These are phyloP conservation scores for Cladophialophora psammophila DNA, from an alignment of 2,329 filamentous ascomycete species.

Conservation along the genomic window DNA sequence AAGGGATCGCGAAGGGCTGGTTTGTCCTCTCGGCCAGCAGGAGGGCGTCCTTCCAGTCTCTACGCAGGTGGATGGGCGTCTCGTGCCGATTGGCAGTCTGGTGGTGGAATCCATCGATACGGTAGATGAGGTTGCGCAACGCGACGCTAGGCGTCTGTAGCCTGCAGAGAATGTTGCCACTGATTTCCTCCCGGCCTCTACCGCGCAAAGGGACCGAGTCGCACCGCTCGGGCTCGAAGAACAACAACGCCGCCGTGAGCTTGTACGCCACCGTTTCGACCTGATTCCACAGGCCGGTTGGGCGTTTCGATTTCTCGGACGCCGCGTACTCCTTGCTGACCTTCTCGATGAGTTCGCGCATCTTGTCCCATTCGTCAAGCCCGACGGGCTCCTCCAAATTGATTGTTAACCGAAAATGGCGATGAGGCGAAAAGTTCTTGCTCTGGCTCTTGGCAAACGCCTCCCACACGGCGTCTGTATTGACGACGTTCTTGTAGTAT, in stretches of 20 bases:
- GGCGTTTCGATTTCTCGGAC: neutral
- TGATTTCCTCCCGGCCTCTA: slow-evolving; percentile 1
- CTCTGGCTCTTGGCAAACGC: slow-evolving; percentile 12
- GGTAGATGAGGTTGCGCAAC: slow-evolving; percentile 2
- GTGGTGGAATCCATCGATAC: slow-evolving; percentile 12
- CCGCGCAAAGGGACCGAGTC: neutral
- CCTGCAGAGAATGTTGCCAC: slow-evolving; percentile 11
- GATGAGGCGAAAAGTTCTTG: slow-evolving; percentile 5
- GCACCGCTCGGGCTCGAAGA: slow-evolving; percentile 8
- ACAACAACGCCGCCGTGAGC: slow-evolving; percentile 11
- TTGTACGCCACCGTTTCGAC: slow-evolving; percentile 8
- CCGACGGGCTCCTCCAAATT: slow-evolving; percentile 3
- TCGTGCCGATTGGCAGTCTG: neutral
- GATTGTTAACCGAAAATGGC: slow-evolving; percentile 6
- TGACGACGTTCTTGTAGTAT: slow-evolving; percentile 17
- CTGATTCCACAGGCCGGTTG: slow-evolving; percentile 2
- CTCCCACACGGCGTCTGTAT: slow-evolving; percentile 13
- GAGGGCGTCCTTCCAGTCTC: neutral
- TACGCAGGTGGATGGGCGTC: neutral
- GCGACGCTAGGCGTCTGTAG: neutral
- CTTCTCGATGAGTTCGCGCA: neutral
- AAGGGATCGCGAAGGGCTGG: slow-evolving; percentile 6
- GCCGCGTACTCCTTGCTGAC: slow-evolving; percentile 1
- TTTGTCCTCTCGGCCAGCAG: neutral
- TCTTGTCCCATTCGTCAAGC: slow-evolving; percentile 16